Evolutionary conservation across 2,329 filamentous ascomycete species (phyloP).

Genomic region (Colletotrichum phormii): DNA sequence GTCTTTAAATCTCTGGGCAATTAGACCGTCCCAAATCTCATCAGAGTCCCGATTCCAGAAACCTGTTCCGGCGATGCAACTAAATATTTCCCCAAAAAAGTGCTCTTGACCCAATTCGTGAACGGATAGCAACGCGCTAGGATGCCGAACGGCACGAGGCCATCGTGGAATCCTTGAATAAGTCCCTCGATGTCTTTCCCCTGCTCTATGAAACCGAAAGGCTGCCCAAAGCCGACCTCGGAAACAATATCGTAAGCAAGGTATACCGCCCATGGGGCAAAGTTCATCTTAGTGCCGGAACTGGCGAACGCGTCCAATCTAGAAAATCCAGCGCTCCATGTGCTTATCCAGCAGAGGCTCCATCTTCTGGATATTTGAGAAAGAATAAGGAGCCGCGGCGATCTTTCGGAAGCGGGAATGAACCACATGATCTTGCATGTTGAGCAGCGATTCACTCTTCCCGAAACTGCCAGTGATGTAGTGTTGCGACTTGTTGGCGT

Average conservation of each 20-base stretch:
- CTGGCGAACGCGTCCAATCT: conserved; percentile 61
- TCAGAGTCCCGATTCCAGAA: conserved; percentile 65
- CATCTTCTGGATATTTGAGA: conserved; percentile 68
- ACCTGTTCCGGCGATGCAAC: conserved; percentile 65
- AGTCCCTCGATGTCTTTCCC: conserved; percentile 64
- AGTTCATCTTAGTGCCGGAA: conserved; percentile 61
- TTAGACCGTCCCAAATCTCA: conserved; percentile 67
- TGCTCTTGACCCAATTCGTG: conserved; percentile 65
- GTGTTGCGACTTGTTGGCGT: conserved; percentile 67
- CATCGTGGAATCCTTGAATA: conserved; percentile 66
- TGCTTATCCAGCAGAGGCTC: conserved; percentile 65
- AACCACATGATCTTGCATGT: conserved; percentile 63
- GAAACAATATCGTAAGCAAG: conserved; percentile 70
- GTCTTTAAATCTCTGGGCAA: conserved; percentile 59
- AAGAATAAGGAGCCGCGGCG: conserved; percentile 65
- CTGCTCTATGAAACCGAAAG: conserved; percentile 66
- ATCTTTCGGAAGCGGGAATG: conserved; percentile 67
- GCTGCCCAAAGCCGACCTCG: conserved; percentile 65
- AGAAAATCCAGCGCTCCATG: conserved; percentile 60
- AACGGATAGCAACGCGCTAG: conserved; percentile 65
- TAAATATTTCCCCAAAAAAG: conserved; percentile 62
- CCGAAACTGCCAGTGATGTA: conserved; percentile 70
- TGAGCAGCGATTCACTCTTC: conserved; percentile 66
- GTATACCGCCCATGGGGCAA: conserved; percentile 65
- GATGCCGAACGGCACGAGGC: conserved; percentile 61